Evolutionary conservation across 1,139 yeast species (phyloP).

Genomic region (Cylindricascospora bacillispora): DNA sequence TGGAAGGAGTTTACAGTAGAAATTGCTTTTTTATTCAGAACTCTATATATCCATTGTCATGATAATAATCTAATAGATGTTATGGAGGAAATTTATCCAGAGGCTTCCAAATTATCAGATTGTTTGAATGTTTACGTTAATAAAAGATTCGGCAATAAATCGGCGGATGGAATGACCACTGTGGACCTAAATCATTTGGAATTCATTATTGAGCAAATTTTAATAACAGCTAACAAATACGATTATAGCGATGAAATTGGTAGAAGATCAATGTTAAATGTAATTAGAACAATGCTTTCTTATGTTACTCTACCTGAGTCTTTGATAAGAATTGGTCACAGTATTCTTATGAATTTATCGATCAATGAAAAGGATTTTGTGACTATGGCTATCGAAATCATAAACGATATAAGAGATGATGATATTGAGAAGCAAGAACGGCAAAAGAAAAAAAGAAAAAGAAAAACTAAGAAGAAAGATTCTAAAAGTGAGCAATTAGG

Average conservation of each 20-base stretch:
- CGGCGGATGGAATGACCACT: slow-evolving; percentile 12
- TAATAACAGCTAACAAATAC: slow-evolving; percentile 53
- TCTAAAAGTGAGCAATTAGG: neutral
- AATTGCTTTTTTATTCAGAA: slow-evolving; percentile 56
- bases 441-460: slow-evolving; percentile 7
- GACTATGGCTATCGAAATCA: slow-evolving; percentile 72
- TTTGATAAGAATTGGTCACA: slow-evolving; percentile 44
- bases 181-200: slow-evolving; percentile 46
- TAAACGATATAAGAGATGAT: slow-evolving; percentile 72
- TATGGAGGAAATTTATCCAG: slow-evolving; percentile 69
- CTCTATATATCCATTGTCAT: slow-evolving; percentile 53
- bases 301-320: slow-evolving; percentile 38
- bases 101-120: slow-evolving; percentile 55
- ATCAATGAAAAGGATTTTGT: slow-evolving; percentile 76
- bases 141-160: slow-evolving; percentile 32
- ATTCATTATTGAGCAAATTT: slow-evolving; percentile 63
- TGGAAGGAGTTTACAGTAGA: slow-evolving; percentile 71
- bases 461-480: slow-evolving; percentile 2
- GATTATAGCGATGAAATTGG: slow-evolving; percentile 92
- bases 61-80: slow-evolving; percentile 40
- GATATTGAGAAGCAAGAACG: slow-evolving; percentile 31
- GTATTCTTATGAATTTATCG: slow-evolving; percentile 57
- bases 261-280: slow-evolving; percentile 65
- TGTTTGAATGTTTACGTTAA: slow-evolving; percentile 28
- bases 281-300: slow-evolving; percentile 50